Base-by-base conservation (phyloP, 805 yeast species). In the Ogataea kodamae region DNA sequence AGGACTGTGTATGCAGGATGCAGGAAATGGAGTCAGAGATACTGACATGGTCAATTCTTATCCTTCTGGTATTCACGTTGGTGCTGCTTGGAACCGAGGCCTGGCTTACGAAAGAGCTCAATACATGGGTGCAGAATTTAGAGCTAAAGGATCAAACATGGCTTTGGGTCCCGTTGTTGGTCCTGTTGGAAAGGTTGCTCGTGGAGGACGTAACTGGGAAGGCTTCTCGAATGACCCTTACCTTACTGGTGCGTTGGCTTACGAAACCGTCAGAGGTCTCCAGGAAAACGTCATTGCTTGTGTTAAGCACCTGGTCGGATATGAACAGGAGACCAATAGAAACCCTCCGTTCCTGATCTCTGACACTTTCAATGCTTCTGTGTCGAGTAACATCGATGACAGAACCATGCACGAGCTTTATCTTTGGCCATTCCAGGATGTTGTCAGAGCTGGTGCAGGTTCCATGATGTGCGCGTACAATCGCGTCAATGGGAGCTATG, bases 341-440 rank as follows among this genome's bases (percentile, higher is more conserved):
- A n/a, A n/a, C n/a, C 35, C 35, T 13, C 35, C 77, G 72, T 46
- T 66, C 60, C 19, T 69, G 67, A 19, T 9, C 10, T 2, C 18
- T 11, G 26, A n/a, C n/a, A 21, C 20, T 71, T 18, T 60, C 11
- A 71, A 71, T 69, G 66, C 63, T 33, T 55, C 73, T 21, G 51
- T 61, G 12, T 54, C 57, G 6, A 62, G 78, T 4, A 59, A 74
- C 39, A 72, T 76, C 28, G 80, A 76, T 37, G 82, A 76, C 48
- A 59, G 77, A 18, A 70, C 77, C 2, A 66, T 78, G 70, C 82
- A 74, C 49, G 84, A 77, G 46, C 50, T 74, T 2, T 77, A 70
- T 49, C 52, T 75, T 25, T 76, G 83, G 83, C 84, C 84, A 8
- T 77, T 74, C 59, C 80, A 80, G 6, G 80, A 77, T 45, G 73